Evolutionary conservation across 106 monocot species (phyloP), one percentile per base, ranked within the genome.

Genomic region (Posidonia australis): DNA sequence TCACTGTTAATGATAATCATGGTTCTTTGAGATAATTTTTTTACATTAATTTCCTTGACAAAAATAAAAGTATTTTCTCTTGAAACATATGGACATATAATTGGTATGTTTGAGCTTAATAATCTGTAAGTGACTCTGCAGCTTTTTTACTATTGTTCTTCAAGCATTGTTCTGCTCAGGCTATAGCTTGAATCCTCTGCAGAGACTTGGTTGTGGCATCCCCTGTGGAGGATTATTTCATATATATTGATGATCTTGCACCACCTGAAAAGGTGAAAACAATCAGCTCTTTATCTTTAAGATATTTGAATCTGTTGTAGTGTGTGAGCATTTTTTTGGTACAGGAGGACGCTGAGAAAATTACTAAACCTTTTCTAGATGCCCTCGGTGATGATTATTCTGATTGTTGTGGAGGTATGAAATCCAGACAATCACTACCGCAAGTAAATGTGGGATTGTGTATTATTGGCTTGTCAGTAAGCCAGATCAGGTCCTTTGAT

Each of bases 101-200:
- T 98, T 78, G 90, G 90, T 65, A 98, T 98, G 96, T 98, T 98
- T 85, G 96, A 98, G 77, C 82, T 98, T 46, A 98, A 98, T 77
- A 98, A 98, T 87, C 96, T 98, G 96, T 98, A 83, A 98, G 90
- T 98, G 65, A 48, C n/a, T 32, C 28, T 61, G 61, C 13, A 10
- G 14, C 29, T 14, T 32, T 25, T 46, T 26, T 47, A 16, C 13
- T n/a, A 14, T 64, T 11, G 10, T 60, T 31, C 46, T 64, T 10
- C 24, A 10, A 19, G 43, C 16, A 12, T 22, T 64, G 46, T 16
- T 24, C 22, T 46, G 46, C 46, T 27, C 44, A 9, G 5, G 26
- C 46, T 27, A 23, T 22, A 24, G 17, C 14, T 16, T 46, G 45
- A 46, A 28, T 27, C 46, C 13, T 32, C 17, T 68, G 70, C 80